Conservation (phyloP, 371 early-diverging fungal species). For the Saksenaea oblongispora region DNA sequence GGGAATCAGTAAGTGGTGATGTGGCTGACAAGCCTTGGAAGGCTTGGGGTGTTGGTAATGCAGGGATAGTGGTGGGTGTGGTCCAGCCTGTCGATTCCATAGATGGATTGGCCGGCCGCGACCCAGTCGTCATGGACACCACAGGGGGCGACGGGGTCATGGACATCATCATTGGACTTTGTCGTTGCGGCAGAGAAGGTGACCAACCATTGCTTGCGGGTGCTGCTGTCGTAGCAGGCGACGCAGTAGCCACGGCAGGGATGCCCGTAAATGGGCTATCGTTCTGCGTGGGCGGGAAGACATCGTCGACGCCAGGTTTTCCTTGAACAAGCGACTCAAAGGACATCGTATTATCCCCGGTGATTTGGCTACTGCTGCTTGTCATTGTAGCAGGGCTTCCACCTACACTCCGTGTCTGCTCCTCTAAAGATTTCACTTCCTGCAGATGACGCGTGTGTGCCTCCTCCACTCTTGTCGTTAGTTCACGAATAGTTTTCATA, state of each 20-base stretch:
- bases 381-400: constrained; percentile 10
- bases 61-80: background rate
- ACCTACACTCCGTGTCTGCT: constrained; percentile 51
- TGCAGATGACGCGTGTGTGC: constrained; percentile 67
- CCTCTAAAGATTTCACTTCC: constrained; percentile 60
- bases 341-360: constrained; percentile 17
- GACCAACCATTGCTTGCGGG: constrained; percentile 12
- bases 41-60: constrained; percentile 9
- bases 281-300: constrained; percentile 13
- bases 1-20: background rate
- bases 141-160: constrained; percentile 1
- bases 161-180: constrained; percentile 14
- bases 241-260: background rate
- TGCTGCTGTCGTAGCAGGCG: constrained; percentile 7
- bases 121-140: background rate
- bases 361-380: background rate
- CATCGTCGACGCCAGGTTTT: constrained; percentile 15
- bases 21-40: background rate
- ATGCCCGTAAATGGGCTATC: background rate
- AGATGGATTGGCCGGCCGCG: background rate
- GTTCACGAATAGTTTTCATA: constrained; percentile 66
- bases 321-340: constrained; percentile 47
- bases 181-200: constrained; percentile 1
- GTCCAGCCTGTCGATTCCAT: background rate
- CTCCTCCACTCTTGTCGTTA: constrained; percentile 66